A percentile compares a stretch with the other conserved stretches of the same genome.
phyloP scores from a whole-genome alignment of 1,284 basidiomycete species.

The Volvariella surrecta region DNA sequence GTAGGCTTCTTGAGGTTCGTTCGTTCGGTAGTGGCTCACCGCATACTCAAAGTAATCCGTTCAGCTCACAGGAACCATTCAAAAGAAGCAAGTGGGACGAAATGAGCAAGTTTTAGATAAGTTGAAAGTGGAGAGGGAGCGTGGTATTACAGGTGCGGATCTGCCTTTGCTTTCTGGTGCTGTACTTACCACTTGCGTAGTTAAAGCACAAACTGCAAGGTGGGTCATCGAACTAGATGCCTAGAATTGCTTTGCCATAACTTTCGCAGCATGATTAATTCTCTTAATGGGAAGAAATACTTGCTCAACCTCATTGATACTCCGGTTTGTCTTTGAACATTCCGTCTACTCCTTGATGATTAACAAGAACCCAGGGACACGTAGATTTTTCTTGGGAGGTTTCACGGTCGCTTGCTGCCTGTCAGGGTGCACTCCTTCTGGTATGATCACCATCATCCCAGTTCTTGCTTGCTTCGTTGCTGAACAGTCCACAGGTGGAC shows the following conservation, averaged over 20 bases:
- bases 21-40: not conserved
- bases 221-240: conserved; percentile 15
- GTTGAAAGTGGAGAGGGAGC: conserved; percentile 92
- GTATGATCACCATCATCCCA: conserved; percentile 31
- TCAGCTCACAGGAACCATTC: conserved; percentile 84
- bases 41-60: conserved; percentile 4
- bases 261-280: conserved; percentile 68
- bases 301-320: conserved; percentile 97
- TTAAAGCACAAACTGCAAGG: conserved; percentile 91
- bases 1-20: conserved; percentile 60
- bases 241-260: conserved; percentile 8
- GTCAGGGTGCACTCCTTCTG: conserved; percentile 85
- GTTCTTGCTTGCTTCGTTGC: conserved; percentile 2
- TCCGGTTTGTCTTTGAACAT: conserved; percentile 44
- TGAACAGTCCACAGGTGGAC: conserved; percentile 53
- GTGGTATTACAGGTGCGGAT: conserved; percentile 80
- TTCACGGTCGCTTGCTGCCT: conserved; percentile 85
- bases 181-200: conserved; percentile 21
- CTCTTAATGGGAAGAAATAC: conserved; percentile 44
- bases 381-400: conserved; percentile 98
- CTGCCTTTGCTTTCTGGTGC: not conserved
- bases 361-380: conserved; percentile 54
- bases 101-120: conserved; percentile 94
- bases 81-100: conserved; percentile 49
- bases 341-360: conserved; percentile 2